phyloP scores from a whole-genome alignment of 805 yeast genomes.

The Blastobotrys parvus region DNA sequence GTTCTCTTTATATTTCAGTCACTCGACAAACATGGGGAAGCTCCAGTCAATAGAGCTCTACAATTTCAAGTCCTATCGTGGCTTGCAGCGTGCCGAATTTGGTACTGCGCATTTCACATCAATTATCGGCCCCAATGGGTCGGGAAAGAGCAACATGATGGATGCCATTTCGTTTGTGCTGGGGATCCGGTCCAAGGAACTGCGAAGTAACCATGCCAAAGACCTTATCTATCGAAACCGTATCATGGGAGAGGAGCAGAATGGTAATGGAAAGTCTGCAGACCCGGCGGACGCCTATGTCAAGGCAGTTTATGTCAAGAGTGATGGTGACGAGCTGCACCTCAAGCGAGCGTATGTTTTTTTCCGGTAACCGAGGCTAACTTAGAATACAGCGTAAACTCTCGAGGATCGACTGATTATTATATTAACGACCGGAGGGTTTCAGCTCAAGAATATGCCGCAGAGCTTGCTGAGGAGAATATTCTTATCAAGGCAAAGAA shows the following conservation, averaged over 20 bases:
- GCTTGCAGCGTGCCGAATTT: conserved; percentile 67
- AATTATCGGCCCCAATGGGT: conserved; percentile 97
- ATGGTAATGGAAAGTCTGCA: conserved; percentile 18
- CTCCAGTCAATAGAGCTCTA: conserved; percentile 66
- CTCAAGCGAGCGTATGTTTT: conserved; percentile 47
- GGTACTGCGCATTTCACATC: conserved; percentile 80
- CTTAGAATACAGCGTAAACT: conserved; percentile 20
- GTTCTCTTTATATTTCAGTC: too few relatives aligned
- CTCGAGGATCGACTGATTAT: conserved; percentile 58
- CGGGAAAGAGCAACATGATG: conserved; percentile 96
- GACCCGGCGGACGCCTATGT: conserved; percentile 61
- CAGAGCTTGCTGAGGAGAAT: conserved; percentile 63
- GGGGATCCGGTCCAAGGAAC: conserved; percentile 67
- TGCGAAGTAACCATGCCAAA: conserved; percentile 63
- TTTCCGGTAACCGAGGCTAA: background rate
- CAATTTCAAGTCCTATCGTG: conserved; percentile 89
- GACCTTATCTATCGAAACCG: conserved; percentile 80
- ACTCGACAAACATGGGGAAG: conserved; percentile 92
- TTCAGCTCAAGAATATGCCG: conserved; percentile 56
- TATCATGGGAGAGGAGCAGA: conserved; percentile 24
- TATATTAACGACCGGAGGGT: conserved; percentile 53
- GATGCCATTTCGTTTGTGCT: conserved; percentile 94
- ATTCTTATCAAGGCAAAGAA: conserved; percentile 84
- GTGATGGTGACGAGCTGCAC: conserved; percentile 46
- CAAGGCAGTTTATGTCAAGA: conserved; percentile 61